These are phyloP conservation scores for Sporothrix luriei DNA, from an alignment of 2,329 filamentous ascomycete genomes.

Conservation along the genomic window DNA sequence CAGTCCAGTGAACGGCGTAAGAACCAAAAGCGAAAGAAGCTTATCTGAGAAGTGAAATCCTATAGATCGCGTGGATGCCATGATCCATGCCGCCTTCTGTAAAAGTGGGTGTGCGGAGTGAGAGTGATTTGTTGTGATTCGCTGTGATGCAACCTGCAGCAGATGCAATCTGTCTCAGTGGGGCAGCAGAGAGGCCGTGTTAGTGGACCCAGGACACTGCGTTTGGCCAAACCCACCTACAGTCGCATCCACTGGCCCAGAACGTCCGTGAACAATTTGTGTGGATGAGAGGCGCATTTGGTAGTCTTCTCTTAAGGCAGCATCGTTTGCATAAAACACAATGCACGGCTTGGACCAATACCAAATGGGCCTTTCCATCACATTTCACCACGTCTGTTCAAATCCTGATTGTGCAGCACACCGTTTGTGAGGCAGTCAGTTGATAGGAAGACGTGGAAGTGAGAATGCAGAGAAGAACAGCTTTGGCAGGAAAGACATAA, in stretches of 20 bases:
- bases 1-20: no score
- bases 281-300: background rate
- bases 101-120: background rate
- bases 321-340: background rate
- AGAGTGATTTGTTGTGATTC: background rate
- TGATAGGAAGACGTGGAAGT: background rate
- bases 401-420: background rate
- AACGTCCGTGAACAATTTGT: background rate
- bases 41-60: background rate
- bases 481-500: background rate
- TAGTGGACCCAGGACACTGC: conserved; percentile 1
- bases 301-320: no score
- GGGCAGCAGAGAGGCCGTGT: background rate
- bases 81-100: background rate
- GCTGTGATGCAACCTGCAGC: background rate
- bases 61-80: background rate
- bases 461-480: no score
- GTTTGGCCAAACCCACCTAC: background rate
- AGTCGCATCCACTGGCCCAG: conserved; percentile 8
- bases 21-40: background rate
- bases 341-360: background rate
- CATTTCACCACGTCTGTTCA: background rate
- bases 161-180: background rate
- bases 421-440: conserved; percentile 2
- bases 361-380: background rate